These are phyloP conservation scores for Mycena galericulata DNA, from an alignment of 768 basidiomycete genomes.

Conservation along the genomic window DNA sequence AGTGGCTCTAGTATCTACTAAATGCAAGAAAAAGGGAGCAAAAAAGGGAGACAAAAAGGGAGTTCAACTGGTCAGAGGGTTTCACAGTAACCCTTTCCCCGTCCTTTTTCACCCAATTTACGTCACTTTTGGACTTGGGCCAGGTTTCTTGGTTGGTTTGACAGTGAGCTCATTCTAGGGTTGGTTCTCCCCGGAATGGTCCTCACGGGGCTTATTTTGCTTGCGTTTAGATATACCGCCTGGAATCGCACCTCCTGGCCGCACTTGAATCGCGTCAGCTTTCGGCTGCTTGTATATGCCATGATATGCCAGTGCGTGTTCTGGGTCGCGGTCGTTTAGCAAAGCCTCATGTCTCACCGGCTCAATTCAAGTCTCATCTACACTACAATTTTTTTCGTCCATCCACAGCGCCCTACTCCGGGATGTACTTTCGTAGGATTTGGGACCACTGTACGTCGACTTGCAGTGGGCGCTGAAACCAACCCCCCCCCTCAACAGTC, in stretches of 20 bases:
- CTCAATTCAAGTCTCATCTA: neutral
- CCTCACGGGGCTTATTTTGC: neutral
- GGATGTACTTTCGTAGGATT: conserved; percentile 10
- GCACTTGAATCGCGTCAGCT: neutral
- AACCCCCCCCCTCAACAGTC: neutral
- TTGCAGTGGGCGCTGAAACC: too few relatives aligned
- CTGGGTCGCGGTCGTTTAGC: neutral
- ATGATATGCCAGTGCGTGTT: neutral
- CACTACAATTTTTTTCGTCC: neutral
- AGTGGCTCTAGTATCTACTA: too few relatives aligned
- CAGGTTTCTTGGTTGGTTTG: too few relatives aligned
- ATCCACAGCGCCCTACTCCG: neutral
- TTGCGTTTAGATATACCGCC: neutral
- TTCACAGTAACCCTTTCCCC: too few relatives aligned
- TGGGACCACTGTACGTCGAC: neutral
- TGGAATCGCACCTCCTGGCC: neutral
- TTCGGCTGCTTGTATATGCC: neutral
- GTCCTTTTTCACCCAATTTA: too few relatives aligned
- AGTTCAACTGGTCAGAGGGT: too few relatives aligned
- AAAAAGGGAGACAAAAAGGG: too few relatives aligned
- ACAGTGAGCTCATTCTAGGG: neutral
- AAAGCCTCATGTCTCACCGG: neutral
- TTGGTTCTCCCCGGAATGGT: neutral
- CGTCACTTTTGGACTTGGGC: too few relatives aligned
- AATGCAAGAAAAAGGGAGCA: too few relatives aligned